Evolutionary conservation across 129 eudicot species (phyloP), one percentile per base, ranked within the genome.

Genomic region (Flaveria bidentis): DNA sequence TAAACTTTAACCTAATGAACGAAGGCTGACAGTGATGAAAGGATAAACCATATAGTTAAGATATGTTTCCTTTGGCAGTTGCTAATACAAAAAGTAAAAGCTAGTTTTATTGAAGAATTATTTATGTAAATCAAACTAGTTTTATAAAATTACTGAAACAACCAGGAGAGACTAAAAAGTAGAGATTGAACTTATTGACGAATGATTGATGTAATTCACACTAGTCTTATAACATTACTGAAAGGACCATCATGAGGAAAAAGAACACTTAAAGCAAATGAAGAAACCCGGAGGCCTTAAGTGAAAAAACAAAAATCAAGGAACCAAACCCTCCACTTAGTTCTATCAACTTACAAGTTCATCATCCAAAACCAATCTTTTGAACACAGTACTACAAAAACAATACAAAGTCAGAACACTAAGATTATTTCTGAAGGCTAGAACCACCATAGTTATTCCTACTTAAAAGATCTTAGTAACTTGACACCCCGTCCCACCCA

Each of bases 51-150:
- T 41, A 55, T 57, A 42, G 64, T 52, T 30, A 17, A 16, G 17
- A 71, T 9, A 30, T 51, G 62, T 49, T 16, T 70, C 62, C 15
- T 33, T 71, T 0, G 51, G 46, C 49, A 7, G 17, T 17, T 14
- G 62, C 26, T 70, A 70, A 25, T 26, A 44, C 41, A 70, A 6
- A 49, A 70, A 28, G 11, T 22, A 25, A 22, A 45, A 23, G 73
- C 42, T 23, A 46, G 6, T 42, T 49, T 70, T 47, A 53, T 26
- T 4, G 45, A 49, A 23, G 18, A 16, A 69, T 41, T 2, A 13
- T 26, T 69, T 69, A 69, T 26, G 60, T 69, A 25, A 69, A 14
- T 10, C 45, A 69, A 22, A 22, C 22, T 69, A 23, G 60, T 46
- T 47, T 23, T 69, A 8, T 9, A 13, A 45, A 0, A 44, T 67